Conservation (phyloP, 352 stramenopile species). For the Pseudoperonospora humuli region DNA sequence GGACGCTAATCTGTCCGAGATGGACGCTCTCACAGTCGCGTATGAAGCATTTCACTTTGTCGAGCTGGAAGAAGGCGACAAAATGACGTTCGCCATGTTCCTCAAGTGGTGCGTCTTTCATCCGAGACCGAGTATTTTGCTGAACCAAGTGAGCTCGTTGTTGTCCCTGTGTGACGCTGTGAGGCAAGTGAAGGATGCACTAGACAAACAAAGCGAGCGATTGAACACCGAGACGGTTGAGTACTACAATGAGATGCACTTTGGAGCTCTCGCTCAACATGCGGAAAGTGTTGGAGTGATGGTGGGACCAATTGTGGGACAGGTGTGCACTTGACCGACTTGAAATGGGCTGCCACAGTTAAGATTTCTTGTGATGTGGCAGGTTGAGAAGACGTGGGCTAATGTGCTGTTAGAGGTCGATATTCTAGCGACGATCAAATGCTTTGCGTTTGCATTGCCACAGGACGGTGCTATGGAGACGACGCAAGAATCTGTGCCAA, state of each 20-base stretch:
- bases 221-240: constrained; percentile 12
- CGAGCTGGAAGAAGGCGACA: constrained; percentile 47
- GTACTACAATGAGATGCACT: constrained; percentile 29
- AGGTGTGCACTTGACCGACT: neutral
- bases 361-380: neutral
- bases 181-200: constrained; percentile 22
- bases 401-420: constrained; percentile 40
- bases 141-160: constrained; percentile 50
- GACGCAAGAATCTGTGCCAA: neutral
- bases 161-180: constrained; percentile 33
- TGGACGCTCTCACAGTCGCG: constrained; percentile 47
- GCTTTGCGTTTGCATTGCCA: constrained; percentile 29
- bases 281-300: constrained; percentile 25
- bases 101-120: constrained; percentile 63
- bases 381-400: constrained; percentile 16
- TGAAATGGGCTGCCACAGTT: neutral
- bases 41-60: constrained; percentile 65
- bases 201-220: constrained; percentile 14
- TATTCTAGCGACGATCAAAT: constrained; percentile 13
- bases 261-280: constrained; percentile 8
- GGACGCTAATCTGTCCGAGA: constrained; percentile 15
- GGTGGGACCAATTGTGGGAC: constrained; percentile 30
- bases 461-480: neutral
- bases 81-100: constrained; percentile 64
- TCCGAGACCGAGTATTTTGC: constrained; percentile 40